Evolutionary conservation across 1,284 basidiomycete genomes (phyloP), one percentile per base, ranked within the genome.

Genomic region (Trametes hirsuta): DNA sequence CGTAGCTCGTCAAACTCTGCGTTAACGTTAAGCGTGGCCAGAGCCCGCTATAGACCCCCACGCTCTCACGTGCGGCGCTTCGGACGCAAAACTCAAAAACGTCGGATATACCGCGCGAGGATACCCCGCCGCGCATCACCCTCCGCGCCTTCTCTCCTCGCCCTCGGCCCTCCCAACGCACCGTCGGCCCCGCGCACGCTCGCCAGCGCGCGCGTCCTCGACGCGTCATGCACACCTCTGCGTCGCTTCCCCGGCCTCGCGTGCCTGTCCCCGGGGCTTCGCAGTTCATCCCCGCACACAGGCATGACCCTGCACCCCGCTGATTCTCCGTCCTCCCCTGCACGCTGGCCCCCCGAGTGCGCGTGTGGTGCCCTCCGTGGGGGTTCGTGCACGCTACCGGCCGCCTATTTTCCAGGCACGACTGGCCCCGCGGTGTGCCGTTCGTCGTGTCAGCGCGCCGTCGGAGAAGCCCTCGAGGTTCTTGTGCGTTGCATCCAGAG

Each of bases 21-120:
- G n/a, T 21, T 12, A 4, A 18, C 37, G 1, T 34, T 21, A 18
- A 25, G 30, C 22, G 12, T 22, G 49, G 37, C 44, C 30, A 50
- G 44, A 47, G 35, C 47, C 55, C 11, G 14, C 40, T 30, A 47
- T 9, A 35, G 39, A n/a, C 6, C 21, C 8, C 6, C n/a, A 44
- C 39, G 22, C 37, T 24, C 25, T n/a, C 25, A 41, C 60, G 59
- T 55, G 58, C 47, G 48, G 22, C 22, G 10, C n/a, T 15, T 21
- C 40, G 21, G 44, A 37, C 49, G 15, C 37, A 30, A n/a, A 61
- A 57, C 53, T 55, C 44, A 56, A 41, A 59, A 66, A 61, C 53
- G 49, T 66, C 64, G 64, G 64, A 66, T 55, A 61, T 66, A 59
- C 62, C 25, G 10, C 21, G 64, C 64, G 64, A 66, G 46, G 59